phyloP scores from a whole-genome alignment of 257 asterid species.

The Nyctanthes arbortristis region DNA sequence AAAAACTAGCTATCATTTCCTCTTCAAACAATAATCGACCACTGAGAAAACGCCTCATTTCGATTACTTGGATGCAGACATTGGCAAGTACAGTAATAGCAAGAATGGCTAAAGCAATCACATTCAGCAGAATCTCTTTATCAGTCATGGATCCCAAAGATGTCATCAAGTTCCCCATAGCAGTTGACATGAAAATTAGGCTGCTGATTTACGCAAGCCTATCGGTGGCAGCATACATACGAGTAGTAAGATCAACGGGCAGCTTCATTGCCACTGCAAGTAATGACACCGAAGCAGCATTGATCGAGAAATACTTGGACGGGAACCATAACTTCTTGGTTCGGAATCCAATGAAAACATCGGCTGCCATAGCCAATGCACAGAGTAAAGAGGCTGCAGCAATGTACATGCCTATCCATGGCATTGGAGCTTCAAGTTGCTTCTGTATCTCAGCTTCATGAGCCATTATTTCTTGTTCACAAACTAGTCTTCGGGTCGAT shows the following conservation, averaged over 20 bases:
- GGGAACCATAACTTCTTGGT: conserved; percentile 40
- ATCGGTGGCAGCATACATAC: conserved; percentile 32
- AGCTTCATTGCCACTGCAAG: conserved; percentile 41
- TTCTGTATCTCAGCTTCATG: conserved; percentile 29
- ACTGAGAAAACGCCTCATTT: conserved; percentile 25
- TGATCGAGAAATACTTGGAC: conserved; percentile 30
- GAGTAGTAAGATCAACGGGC: conserved; percentile 36
- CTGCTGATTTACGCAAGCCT: conserved; percentile 42
- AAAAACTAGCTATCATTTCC: conserved; percentile 24
- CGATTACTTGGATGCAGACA: conserved; percentile 31
- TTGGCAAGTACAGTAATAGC: conserved; percentile 36
- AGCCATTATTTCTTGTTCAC: background rate
- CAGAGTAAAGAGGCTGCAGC: conserved; percentile 40
- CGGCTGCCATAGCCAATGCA: conserved; percentile 40
- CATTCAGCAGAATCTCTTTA: conserved; percentile 28
- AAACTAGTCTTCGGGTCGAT: conserved; percentile 20
- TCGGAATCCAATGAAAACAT: conserved; percentile 28
- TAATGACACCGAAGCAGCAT: conserved; percentile 34
- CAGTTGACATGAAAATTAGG: conserved; percentile 35
- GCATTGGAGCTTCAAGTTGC: conserved; percentile 41
- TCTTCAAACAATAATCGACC: conserved; percentile 21
- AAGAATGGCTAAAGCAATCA: conserved; percentile 37
- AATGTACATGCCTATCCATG: conserved; percentile 48
- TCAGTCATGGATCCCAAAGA: conserved; percentile 40
- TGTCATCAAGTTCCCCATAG: conserved; percentile 37